Evolutionary conservation across 1,139 yeast species (phyloP).

Genomic region (Debaryomycetaceae sp.): DNA sequence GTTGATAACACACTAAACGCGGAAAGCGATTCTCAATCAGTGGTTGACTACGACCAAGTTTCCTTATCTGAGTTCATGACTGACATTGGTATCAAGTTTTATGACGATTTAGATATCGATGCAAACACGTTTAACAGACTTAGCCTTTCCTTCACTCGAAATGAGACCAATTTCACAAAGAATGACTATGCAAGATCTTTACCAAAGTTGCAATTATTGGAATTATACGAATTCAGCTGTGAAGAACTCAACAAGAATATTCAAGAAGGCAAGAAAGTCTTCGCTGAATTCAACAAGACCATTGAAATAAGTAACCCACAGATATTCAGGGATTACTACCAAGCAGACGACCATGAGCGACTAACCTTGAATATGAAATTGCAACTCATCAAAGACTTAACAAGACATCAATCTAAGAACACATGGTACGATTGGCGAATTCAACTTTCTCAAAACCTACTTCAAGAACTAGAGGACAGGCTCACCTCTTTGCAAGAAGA

Average conservation of each 20-base stretch:
- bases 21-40: conserved; percentile 10
- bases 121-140: conserved; percentile 21
- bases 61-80: conserved; percentile 40
- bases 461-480: conserved; percentile 33
- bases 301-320: conserved; percentile 47
- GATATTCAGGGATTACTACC: conserved; percentile 45
- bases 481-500: conserved; percentile 25
- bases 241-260: conserved; percentile 51
- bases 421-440: conserved; percentile 60
- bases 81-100: conserved; percentile 49
- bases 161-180: conserved; percentile 11
- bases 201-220: conserved; percentile 35
- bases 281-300: conserved; percentile 40
- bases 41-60: conserved; percentile 28
- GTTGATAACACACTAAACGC: conserved; percentile 18
- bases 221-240: conserved; percentile 51
- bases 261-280: conserved; percentile 43
- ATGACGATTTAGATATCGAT: conserved; percentile 47
- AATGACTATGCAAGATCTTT: conserved; percentile 32
- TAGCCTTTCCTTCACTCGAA: conserved; percentile 19
- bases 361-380: conserved; percentile 40
- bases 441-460: conserved; percentile 37
- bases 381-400: conserved; percentile 44
- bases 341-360: conserved; percentile 33
- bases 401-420: conserved; percentile 48